Percentiles rank a stretch among this genome's conserved stretches.
These are phyloP conservation scores for Fusarium sp. DNA, from an alignment of 2,329 filamentous ascomycete species.

Conservation along the genomic window DNA sequence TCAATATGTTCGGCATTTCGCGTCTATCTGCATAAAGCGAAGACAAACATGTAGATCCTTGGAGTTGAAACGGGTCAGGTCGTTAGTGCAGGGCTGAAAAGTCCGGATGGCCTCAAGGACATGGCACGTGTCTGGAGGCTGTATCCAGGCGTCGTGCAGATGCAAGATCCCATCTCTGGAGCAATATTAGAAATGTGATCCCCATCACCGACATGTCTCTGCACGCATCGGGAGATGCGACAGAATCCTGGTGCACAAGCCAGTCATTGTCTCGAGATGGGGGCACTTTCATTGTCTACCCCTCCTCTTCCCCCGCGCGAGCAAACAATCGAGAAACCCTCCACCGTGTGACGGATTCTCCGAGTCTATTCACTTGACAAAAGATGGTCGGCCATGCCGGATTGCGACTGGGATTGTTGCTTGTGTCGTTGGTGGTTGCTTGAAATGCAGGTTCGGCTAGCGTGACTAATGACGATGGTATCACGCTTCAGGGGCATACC, in stretches of 20 bases:
- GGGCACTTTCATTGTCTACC: background rate
- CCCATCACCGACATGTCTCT: background rate
- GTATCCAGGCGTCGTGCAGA: background rate
- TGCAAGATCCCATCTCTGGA: background rate
- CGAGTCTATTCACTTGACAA: constrained; percentile 4
- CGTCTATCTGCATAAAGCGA: constrained; percentile 13
- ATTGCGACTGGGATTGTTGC: constrained; percentile 5
- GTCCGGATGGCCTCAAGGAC: background rate
- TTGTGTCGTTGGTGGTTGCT: constrained; percentile 22
- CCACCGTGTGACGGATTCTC: constrained; percentile 1
- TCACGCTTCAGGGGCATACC: constrained; percentile 22
- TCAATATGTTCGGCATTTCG: constrained; percentile 23
- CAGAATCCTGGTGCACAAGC: background rate
- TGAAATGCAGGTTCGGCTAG: constrained; percentile 26
- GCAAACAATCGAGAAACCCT: constrained; percentile 4
- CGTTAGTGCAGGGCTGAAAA: constrained; percentile 28
- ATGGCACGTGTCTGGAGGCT: constrained; percentile 15
- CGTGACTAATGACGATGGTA: constrained; percentile 30
- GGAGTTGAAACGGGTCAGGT: constrained; percentile 5
- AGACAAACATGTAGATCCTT: constrained; percentile 17
- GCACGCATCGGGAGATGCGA: background rate
- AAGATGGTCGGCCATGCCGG: background rate
- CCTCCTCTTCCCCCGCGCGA: background rate
- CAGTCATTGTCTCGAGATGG: constrained; percentile 10
- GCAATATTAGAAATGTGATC: background rate